A percentile compares a stretch with the other conserved stretches of the same genome.
phyloP scores from a whole-genome alignment of 768 basidiomycete genomes.

The Boletus tylopilopsis region DNA sequence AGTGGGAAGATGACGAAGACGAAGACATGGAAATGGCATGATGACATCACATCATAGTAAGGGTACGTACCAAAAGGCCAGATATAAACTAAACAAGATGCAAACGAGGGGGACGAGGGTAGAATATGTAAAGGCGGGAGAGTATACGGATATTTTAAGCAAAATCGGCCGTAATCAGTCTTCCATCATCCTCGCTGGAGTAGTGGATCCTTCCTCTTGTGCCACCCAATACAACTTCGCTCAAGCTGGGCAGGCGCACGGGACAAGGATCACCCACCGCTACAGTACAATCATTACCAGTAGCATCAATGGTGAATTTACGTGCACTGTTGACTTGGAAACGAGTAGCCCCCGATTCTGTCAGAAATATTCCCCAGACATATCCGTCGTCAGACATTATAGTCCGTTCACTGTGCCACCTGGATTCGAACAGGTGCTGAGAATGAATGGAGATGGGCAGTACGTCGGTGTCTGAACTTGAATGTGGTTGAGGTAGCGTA shows the following conservation, averaged over 20 bases:
- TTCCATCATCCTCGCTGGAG: not conserved
- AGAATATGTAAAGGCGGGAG: no score
- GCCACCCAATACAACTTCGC: not conserved
- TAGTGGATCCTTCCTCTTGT: not conserved
- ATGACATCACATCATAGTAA: not conserved
- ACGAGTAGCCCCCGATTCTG: no score
- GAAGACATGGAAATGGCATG: conserved; percentile 57
- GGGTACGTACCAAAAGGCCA: no score
- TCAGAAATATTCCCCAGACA: not conserved
- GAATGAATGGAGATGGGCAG: not conserved
- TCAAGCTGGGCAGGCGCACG: not conserved
- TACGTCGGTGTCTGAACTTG: not conserved
- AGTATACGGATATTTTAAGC: not conserved
- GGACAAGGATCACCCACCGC: not conserved
- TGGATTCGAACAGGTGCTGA: not conserved
- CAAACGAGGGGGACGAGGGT: no score
- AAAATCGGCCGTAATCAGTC: not conserved
- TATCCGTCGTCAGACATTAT: not conserved
- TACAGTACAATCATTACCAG: not conserved
- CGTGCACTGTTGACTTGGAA: not conserved
- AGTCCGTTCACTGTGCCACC: not conserved
- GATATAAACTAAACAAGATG: no score
- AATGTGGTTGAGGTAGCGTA: not conserved
- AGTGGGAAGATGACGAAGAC: conserved; percentile 56
- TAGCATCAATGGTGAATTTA: not conserved